Evolutionary conservation across 257 asterid genomes (phyloP).

Genomic region (Linaria vulgaris): DNA sequence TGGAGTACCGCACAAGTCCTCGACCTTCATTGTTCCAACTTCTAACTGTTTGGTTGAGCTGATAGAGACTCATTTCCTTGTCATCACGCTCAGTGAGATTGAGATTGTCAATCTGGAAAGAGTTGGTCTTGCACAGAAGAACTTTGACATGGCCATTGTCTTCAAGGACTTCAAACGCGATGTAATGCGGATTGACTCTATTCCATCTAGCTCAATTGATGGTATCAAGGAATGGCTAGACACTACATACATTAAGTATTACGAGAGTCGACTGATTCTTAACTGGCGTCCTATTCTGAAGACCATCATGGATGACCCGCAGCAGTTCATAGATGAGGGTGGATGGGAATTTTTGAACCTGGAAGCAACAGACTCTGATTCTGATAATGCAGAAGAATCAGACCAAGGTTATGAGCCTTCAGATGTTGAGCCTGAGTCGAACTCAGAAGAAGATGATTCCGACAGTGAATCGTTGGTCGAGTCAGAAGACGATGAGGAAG

Average conservation of each 20-base stretch:
- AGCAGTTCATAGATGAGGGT: constrained; percentile 61
- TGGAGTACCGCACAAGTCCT: constrained; percentile 70
- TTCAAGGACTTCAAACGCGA: constrained; percentile 79
- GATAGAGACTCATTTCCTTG: constrained; percentile 68
- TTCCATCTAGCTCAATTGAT: constrained; percentile 62
- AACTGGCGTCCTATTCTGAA: constrained; percentile 73
- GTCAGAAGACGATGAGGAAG: constrained; percentile 66
- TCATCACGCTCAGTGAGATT: constrained; percentile 55
- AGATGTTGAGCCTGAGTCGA: constrained; percentile 69
- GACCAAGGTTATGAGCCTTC: constrained; percentile 74
- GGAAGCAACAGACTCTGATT: constrained; percentile 70
- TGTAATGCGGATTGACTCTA: constrained; percentile 67
- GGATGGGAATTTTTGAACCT: constrained; percentile 85
- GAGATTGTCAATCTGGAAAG: constrained; percentile 77
- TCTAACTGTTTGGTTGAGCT: constrained; percentile 77
- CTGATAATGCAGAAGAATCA: constrained; percentile 57
- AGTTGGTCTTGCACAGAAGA: constrained; percentile 85
- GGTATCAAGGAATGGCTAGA: constrained; percentile 83
- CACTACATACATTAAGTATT: constrained; percentile 71
- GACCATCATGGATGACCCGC: constrained; percentile 63
- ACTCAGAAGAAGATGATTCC: constrained; percentile 60
- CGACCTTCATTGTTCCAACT: constrained; percentile 69
- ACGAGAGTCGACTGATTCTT: constrained; percentile 79
- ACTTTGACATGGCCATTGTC: constrained; percentile 73
- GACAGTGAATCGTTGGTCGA: constrained; percentile 71